Percentiles rank a stretch among this genome's conserved stretches.
These are phyloP conservation scores for Pythium aphanidermatum DNA, from an alignment of 352 stramenopile genomes.

Conservation along the genomic window DNA sequence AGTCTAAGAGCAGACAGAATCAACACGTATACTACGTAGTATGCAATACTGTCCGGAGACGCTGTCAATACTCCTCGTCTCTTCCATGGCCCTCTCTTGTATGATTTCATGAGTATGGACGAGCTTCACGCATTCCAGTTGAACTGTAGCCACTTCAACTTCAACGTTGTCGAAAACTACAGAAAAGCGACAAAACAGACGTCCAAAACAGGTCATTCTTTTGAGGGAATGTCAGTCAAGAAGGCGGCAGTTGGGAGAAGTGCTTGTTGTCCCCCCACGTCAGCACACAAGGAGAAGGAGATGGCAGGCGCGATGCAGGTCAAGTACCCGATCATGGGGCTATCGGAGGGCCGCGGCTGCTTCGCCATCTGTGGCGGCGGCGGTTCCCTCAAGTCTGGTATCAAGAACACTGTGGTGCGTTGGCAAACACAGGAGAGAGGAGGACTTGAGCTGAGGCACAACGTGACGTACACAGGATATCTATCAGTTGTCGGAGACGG, in stretches of 20 bases:
- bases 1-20: too few relatives aligned
- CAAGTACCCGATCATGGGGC: slow-evolving; percentile 82
- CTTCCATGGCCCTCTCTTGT: too few relatives aligned
- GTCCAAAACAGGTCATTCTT: background rate
- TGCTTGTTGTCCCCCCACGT: slow-evolving; percentile 7
- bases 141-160: too few relatives aligned
- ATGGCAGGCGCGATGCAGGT: slow-evolving; percentile 46
- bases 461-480: slow-evolving; percentile 39
- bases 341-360: slow-evolving; percentile 60
- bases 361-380: slow-evolving; percentile 81
- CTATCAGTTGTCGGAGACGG: slow-evolving; percentile 57
- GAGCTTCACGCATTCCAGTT: too few relatives aligned
- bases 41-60: too few relatives aligned
- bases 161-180: slow-evolving; percentile 7
- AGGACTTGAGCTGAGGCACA: background rate
- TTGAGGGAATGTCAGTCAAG: slow-evolving; percentile 5
- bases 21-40: too few relatives aligned
- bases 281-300: background rate
- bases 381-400: slow-evolving; percentile 76
- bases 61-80: too few relatives aligned
- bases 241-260: slow-evolving; percentile 1
- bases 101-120: too few relatives aligned
- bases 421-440: slow-evolving; percentile 1
- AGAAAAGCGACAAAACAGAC: slow-evolving; percentile 2
- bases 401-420: slow-evolving; percentile 83